Evolutionary conservation across 306 rosid genomes (phyloP), one percentile per base, ranked within the genome.

Genomic region (Sphenostylis stenocarpa): DNA sequence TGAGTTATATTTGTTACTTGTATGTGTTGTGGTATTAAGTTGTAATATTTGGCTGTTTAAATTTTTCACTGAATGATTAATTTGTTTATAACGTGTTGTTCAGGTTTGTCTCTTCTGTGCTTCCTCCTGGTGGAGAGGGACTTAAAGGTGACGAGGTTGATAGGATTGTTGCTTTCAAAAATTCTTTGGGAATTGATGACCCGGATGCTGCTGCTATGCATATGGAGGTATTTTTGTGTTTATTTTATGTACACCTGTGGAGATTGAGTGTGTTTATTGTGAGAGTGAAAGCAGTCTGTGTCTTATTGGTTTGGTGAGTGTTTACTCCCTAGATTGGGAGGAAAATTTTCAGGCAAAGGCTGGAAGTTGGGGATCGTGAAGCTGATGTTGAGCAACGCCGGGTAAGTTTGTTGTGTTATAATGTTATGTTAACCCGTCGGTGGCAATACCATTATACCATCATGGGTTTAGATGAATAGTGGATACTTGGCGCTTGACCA

Each of bases 171-270:
- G 88, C 26, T 60, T 91, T 96, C 75, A 96, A 91, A 78, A 96
- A 80, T 56, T 91, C 98, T 51, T 65, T 96, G 81, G 99, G 94
- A 48, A 88, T 96, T 77, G 98, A 96, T 81, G 99, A 96, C 48
- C 97, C 99, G 1, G 99, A 96, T 75, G 98, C 99, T 44, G 99
- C 99, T 72, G 47, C 86, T 39, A 93, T 92, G 97, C 99, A 96
- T 85, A 92, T 96, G 89, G 99, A 96, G 94, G 99, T 92, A 79
- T 48, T 80, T 64, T 73, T 68, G 20, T 47, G 8, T 72, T 67
- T 23, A 11, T 76, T 75, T 12, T 39, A 52, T 52, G 16, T 47
- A n/a, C 47, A 13, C 17, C 11, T 56, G 60, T 48, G 38, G 62
- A 47, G 58, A 65, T 56, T 73, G 75, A 58, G 68, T 63, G 58